A percentile compares a stretch with the other conserved stretches of the same genome.
These are phyloP conservation scores for Fulvia fulva DNA, from an alignment of 2,329 filamentous ascomycete genomes.

Conservation along the genomic window DNA sequence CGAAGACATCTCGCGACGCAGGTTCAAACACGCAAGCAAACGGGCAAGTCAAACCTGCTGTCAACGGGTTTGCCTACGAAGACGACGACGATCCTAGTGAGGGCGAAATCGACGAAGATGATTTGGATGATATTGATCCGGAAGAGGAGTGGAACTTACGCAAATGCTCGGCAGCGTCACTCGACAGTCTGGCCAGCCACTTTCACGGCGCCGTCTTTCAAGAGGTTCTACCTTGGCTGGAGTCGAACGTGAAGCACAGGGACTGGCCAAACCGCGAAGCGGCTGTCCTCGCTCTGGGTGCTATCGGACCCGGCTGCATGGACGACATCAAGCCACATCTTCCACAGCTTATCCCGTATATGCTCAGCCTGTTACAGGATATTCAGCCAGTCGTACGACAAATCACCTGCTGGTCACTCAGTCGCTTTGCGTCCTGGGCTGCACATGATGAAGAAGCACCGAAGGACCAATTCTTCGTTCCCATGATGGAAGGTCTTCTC, in stretches of 20 bases:
- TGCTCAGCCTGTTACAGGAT: constrained; percentile 81
- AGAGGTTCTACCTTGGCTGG: constrained; percentile 87
- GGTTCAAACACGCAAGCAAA: constrained; percentile 53
- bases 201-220: constrained; percentile 87
- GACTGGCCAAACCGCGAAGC: constrained; percentile 94
- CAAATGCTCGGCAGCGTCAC: constrained; percentile 92
- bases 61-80: constrained; percentile 34
- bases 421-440: constrained; percentile 90
- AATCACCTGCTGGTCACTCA: constrained; percentile 97
- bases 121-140: constrained; percentile 64
- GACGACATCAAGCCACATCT: constrained; percentile 84
- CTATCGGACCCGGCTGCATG: constrained; percentile 92
- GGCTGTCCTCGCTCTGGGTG: constrained; percentile 87
- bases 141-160: constrained; percentile 93
- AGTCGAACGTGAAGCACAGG: constrained; percentile 77
- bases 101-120: constrained; percentile 80
- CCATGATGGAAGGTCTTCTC: constrained; percentile 94
- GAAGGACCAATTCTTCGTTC: constrained; percentile 78
- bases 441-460: constrained; percentile 67
- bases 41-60: constrained; percentile 47
- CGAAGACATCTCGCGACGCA: constrained; percentile 44
- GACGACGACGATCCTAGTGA: constrained; percentile 78
- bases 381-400: constrained; percentile 85
- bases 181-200: constrained; percentile 89
- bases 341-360: constrained; percentile 82